Percentiles rank a stretch among this genome's conserved stretches.
phyloP scores from a whole-genome alignment of 176 grass and related monocot species.

The Aegilops sharonensis region DNA sequence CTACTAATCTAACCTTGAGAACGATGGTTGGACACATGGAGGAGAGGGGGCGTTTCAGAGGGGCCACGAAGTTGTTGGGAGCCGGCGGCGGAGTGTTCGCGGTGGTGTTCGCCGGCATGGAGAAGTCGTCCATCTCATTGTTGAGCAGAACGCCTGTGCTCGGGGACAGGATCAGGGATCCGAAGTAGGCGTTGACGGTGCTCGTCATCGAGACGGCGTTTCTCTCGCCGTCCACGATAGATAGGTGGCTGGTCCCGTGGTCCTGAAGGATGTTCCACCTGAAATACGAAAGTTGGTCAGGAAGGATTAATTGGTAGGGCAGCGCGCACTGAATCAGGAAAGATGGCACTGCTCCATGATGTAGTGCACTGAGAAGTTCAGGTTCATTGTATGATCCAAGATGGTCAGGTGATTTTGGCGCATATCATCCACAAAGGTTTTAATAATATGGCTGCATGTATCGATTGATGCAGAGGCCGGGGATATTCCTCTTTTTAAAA shows the following conservation, averaged over 20 bases:
- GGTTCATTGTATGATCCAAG: background rate
- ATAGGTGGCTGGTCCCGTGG: constrained; percentile 89
- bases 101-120: constrained; percentile 53
- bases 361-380: background rate
- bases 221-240: constrained; percentile 64
- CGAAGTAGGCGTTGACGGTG: constrained; percentile 84
- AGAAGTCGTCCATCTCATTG: constrained; percentile 99
- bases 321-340: too few species aligned
- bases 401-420: background rate
- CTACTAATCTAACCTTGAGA: constrained; percentile 45
- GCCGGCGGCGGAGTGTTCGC: constrained; percentile 48
- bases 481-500: too few species aligned
- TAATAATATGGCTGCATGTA: too few species aligned
- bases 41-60: constrained; percentile 84
- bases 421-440: too few species aligned
- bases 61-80: constrained; percentile 72
- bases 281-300: constrained; percentile 8
- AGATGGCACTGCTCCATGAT: background rate
- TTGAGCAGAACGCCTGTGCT: constrained; percentile 83
- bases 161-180: constrained; percentile 70
- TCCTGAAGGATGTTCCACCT: constrained; percentile 91
- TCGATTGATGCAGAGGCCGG: too few species aligned
- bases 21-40: constrained; percentile 80
- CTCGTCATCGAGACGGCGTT: constrained; percentile 88
- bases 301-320: too few species aligned